Base-by-base conservation (phyloP, 75 land plant genomes). In the Pseudotsuga menziesii region DNA sequence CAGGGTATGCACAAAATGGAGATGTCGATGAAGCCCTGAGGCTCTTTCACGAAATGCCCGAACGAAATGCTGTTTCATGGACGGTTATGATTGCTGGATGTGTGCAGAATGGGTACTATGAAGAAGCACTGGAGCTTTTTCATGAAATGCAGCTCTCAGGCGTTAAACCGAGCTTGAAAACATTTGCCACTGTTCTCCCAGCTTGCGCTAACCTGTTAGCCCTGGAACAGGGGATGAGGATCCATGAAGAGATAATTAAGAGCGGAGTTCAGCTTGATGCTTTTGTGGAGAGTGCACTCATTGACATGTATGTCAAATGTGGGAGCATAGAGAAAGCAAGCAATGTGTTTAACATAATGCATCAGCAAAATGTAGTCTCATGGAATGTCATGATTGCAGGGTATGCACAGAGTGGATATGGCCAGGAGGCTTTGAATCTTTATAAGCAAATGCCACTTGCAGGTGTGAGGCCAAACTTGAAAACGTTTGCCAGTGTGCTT, bases 51-150 rank as follows among this genome's bases (percentile, higher is more conserved):
- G 57, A 20, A 52, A 85, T 89, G 88, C 76, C 76, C 3, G 75
- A 60, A 61, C 77, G 36, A 57, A 86, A 88, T 83, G 86, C 81
- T 57, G 84, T 91, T 54, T 82, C 91, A 3, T 91, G 94, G 94
- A 87, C 88, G 57, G 89, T 89, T 0, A 85, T 89, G 84, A 87
- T 91, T 67, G 84, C 89, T 14, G 90, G 91, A 57, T 89, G 82
- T 82, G 82, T 82, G 2, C 84, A 79, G 77, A 90, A 90, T 63
- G 90, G 78, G 70, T 72, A 23, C 32, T 77, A 83, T 1, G 76
- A 77, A 56, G 82, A 81, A 11, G 94, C 92, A 4, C 73, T 92
- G 63, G 84, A 85, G 56, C 58, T 86, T 52, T 90, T 90, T 63
- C 57, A 74, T 0, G 57, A 78, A 39, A 90, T 90, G 94, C 81